Base-by-base conservation (phyloP, 257 asterid genomes). In the Solanum neorickii region DNA sequence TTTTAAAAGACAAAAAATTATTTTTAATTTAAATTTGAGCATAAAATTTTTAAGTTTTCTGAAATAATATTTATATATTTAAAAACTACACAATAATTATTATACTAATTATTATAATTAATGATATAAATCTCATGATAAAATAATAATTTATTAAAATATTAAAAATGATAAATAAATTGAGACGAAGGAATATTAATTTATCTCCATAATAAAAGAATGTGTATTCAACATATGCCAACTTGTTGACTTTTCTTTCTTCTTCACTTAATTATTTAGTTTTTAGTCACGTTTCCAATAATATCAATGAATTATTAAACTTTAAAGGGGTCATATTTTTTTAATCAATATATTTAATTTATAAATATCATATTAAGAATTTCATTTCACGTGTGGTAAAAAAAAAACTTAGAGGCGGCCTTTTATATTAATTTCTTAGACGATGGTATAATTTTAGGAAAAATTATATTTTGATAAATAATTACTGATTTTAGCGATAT, bases 11-110 rank as follows among this genome's bases (percentile, higher is more conserved):
- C 1, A 16, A 52, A 52, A 6, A 0, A 52, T 52, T 0, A 52
- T 15, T 49, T 49, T 52, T 16, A 52, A 2, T 0, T 6, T 0
- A 4, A 52, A 52, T 52, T 52, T 6, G 0, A 16, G 23, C 3
- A 52, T 16, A 9, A 52, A 18, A 18, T 16, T 1, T 52, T 52
- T 6, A 2, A 6, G 0, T 49, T 59, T 59, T 59, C 0, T 1
- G 0, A 59, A 1, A 59, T 0, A 59, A 59, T 21, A 59, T 20
- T 8, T 9, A 21, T 12, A 60, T 2, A 60, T 60, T 21, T 9
- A 60, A 59, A 59, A 21, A 59, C 12, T 21, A 59, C 0, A 0
- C 4, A 9, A 21, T 25, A 60, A 60, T 3, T 21, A 59, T 1
- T 14, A 49, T 59, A 20, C 21, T 21, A 59, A 0, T 59, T 20